Percentiles rank a stretch among this genome's conserved stretches.
These are phyloP conservation scores for Fraxinus greggii DNA, from an alignment of 305 asterid genomes.

Conservation along the genomic window DNA sequence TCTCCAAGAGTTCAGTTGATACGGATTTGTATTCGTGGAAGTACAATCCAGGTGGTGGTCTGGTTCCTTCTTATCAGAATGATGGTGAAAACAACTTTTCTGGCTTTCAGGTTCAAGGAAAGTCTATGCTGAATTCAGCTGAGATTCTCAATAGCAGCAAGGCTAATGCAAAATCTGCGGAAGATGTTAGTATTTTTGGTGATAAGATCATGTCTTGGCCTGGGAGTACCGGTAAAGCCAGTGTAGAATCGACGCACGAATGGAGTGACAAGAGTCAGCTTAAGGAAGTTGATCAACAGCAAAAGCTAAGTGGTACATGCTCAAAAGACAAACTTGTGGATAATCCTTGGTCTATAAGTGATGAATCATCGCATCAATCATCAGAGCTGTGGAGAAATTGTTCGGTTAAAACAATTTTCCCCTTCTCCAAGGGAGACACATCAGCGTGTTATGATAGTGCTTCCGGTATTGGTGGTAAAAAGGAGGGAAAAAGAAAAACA, in stretches of 20 bases:
- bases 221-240: slow-evolving; percentile 45
- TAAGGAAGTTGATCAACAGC: slow-evolving; percentile 51
- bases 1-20: slow-evolving; percentile 59
- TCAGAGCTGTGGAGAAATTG: slow-evolving; percentile 64
- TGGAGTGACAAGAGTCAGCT: slow-evolving; percentile 45
- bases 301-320: slow-evolving; percentile 36
- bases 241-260: slow-evolving; percentile 31
- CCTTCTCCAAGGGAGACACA: slow-evolving; percentile 54
- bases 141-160: slow-evolving; percentile 50
- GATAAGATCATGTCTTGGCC: slow-evolving; percentile 59
- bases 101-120: slow-evolving; percentile 58
- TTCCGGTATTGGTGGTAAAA: slow-evolving; percentile 43
- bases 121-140: slow-evolving; percentile 34
- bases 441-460: slow-evolving; percentile 62
- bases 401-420: slow-evolving; percentile 67
- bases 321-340: slow-evolving; percentile 45
- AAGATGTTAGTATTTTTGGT: slow-evolving; percentile 42
- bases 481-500: slow-evolving; percentile 59
- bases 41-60: slow-evolving; percentile 46
- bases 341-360: slow-evolving; percentile 55
- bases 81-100: slow-evolving; percentile 47
- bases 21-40: slow-evolving; percentile 58
- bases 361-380: slow-evolving; percentile 40
- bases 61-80: slow-evolving; percentile 42
- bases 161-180: slow-evolving; percentile 45